Evolutionary conservation across 1,139 yeast genomes (phyloP).

Genomic region (Taiozyma sp.): DNA sequence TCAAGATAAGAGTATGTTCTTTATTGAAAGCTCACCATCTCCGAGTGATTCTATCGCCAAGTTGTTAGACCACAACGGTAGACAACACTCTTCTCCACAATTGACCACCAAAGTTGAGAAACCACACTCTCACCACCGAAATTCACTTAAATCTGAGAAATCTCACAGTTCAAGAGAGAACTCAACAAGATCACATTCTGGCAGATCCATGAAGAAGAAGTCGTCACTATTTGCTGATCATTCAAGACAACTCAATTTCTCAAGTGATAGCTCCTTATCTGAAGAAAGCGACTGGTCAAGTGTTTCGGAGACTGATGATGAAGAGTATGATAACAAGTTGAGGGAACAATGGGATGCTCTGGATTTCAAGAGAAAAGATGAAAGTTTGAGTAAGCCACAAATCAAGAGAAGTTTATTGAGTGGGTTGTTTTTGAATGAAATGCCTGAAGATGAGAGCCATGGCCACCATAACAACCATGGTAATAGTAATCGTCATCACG

Average conservation of each 20-base stretch:
- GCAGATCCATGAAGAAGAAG: constrained; percentile 4
- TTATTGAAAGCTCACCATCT: constrained; percentile 63
- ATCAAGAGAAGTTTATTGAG: constrained; percentile 63
- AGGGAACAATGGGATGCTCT: constrained; percentile 31
- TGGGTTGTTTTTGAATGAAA: constrained; percentile 60
- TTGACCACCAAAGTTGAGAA: not conserved
- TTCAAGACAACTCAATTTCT: constrained; percentile 24
- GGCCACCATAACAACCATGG: constrained; percentile 8
- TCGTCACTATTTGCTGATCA: constrained; percentile 20
- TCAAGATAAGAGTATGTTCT: constrained; percentile 51
- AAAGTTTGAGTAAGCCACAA: constrained; percentile 30
- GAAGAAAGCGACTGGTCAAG: constrained; percentile 30
- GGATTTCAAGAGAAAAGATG: constrained; percentile 33
- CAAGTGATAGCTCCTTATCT: constrained; percentile 24
- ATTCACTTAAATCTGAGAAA: not conserved
- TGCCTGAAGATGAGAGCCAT: constrained; percentile 22
- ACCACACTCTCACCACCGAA: not conserved
- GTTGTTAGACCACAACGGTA: constrained; percentile 7
- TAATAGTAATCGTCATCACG: constrained; percentile 15
- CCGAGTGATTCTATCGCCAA: constrained; percentile 32
- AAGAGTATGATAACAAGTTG: constrained; percentile 42
- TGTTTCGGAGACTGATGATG: constrained; percentile 36
- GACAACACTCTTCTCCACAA: constrained; percentile 1
- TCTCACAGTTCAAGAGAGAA: constrained; percentile 3
- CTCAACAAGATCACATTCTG: constrained; percentile 4